Evolutionary conservation across 2,329 filamentous ascomycete genomes (phyloP), one percentile per base, ranked within the genome.

Genomic region (Calonectria honghensis): DNA sequence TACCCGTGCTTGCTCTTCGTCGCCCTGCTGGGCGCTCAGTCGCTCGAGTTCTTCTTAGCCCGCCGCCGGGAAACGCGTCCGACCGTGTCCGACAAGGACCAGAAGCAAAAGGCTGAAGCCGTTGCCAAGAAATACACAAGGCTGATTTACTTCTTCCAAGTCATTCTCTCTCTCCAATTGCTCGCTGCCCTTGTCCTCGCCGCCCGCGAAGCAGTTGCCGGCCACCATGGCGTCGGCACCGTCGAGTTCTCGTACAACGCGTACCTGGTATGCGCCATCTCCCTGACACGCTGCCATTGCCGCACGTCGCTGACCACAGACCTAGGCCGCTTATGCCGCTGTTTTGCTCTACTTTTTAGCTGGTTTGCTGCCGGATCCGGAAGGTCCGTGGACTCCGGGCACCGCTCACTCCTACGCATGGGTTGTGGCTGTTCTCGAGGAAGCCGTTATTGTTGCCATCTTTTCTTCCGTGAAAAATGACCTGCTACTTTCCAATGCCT

Each of bases 341-440:
- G 85, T 86, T 5, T 54, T 87, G 6, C 82, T 88, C 4, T 88
- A 86, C 74, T 87, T 85, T 59, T 73, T 87, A 4, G 84, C 84
- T 29, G 86, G 86, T 3, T 77, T 88, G 65, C 81, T 88, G 9
- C 86, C 86, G 4, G 85, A 88, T 50, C 86, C 86, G 1, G 86
- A 87, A 75, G 86, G 86, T 1, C 86, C 86, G 9, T 88, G 86
- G 86, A 82, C 83, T 6, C 86, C 86, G 1, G 80, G 79, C 13
- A 74, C 81, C 24, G 77, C 86, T 27, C 85, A 87, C 50, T 79
- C 82, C 70, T 81, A 79, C 61, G 85, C 85, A 2, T 87, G 86
- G 86, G 77, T 84, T 63, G 72, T 81, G 0, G 85, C 79, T 31
- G 75, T 82, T 0, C 76, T 86, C 16, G 65, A 85, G 3, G 86